Conservation (phyloP, 257 asterid genomes). For the Forsythia viridissima region DNA sequence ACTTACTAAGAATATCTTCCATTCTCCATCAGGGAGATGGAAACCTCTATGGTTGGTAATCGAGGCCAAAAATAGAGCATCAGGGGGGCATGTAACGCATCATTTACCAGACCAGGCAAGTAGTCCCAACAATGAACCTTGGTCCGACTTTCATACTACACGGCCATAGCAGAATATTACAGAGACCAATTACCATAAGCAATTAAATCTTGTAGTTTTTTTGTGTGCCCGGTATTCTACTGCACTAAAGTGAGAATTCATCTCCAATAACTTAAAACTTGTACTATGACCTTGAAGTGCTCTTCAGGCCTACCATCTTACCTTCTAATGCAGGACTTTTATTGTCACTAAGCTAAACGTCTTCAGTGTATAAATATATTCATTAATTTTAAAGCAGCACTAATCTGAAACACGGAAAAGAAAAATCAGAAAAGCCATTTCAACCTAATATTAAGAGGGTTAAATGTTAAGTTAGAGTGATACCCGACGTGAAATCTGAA, state of each 20-base stretch:
- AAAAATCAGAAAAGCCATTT: constrained; percentile 8
- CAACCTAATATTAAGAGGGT: constrained; percentile 4
- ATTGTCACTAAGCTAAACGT: too few relatives aligned
- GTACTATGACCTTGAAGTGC: neutral
- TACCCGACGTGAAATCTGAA: constrained; percentile 70
- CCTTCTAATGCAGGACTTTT: neutral
- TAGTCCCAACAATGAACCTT: too few relatives aligned
- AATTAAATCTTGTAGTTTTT: too few relatives aligned
- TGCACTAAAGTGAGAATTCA: neutral
- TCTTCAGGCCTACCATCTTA: neutral
- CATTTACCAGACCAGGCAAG: too few relatives aligned
- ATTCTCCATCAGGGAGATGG: too few relatives aligned
- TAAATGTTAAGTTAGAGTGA: constrained; percentile 11
- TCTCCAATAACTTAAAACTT: too few relatives aligned
- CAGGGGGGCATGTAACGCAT: too few relatives aligned
- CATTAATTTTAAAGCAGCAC: neutral
- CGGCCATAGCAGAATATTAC: too few relatives aligned
- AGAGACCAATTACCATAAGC: neutral
- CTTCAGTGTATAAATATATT: neutral
- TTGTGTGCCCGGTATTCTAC: neutral
- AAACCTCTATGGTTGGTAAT: too few relatives aligned
- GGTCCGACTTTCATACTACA: too few relatives aligned
- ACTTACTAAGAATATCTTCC: too few relatives aligned
- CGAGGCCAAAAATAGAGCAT: too few relatives aligned
- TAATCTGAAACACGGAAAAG: constrained; percentile 16